These are phyloP conservation scores for Sporisorium exsertum DNA, from an alignment of 1,284 basidiomycete genomes.

Conservation along the genomic window DNA sequence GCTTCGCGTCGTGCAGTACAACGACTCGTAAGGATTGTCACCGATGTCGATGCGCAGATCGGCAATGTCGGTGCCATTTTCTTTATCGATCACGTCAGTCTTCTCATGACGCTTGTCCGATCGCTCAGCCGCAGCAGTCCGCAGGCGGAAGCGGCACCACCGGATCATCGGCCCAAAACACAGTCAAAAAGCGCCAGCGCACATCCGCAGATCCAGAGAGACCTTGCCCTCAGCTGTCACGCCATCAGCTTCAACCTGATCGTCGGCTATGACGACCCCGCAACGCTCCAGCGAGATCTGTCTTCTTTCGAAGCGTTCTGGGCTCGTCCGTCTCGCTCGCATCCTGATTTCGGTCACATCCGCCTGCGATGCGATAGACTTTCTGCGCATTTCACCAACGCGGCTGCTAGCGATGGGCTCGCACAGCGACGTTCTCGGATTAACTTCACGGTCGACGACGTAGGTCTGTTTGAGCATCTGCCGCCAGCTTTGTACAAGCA, in stretches of 20 bases:
- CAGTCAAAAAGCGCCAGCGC: background rate
- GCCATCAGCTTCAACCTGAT: conserved; percentile 38
- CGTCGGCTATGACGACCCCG: conserved; percentile 40
- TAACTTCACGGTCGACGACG: conserved; percentile 23
- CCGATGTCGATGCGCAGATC: conserved; percentile 26
- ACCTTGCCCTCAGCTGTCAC: conserved; percentile 14
- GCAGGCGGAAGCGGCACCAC: background rate
- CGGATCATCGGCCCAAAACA: background rate
- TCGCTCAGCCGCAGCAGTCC: background rate
- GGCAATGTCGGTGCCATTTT: conserved; percentile 31
- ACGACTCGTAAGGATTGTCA: conserved; percentile 30
- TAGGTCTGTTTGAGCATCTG: conserved; percentile 47
- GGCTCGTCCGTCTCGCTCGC: conserved; percentile 40
- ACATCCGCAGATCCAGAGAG: background rate
- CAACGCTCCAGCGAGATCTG: background rate
- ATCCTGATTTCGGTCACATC: conserved; percentile 54
- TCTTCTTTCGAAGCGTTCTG: conserved; percentile 40
- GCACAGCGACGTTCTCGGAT: background rate
- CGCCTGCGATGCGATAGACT: conserved; percentile 44
- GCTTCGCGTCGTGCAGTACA: conserved; percentile 23
- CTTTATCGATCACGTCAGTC: conserved; percentile 34
- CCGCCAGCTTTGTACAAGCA: conserved; percentile 16
- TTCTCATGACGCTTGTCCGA: conserved; percentile 14
- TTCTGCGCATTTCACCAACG: conserved; percentile 8
- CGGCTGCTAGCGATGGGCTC: background rate